Evolutionary conservation across 1,139 yeast genomes (phyloP), one percentile per base, ranked within the genome.

Genomic region (Kurtzmaniella quercitrusa): DNA sequence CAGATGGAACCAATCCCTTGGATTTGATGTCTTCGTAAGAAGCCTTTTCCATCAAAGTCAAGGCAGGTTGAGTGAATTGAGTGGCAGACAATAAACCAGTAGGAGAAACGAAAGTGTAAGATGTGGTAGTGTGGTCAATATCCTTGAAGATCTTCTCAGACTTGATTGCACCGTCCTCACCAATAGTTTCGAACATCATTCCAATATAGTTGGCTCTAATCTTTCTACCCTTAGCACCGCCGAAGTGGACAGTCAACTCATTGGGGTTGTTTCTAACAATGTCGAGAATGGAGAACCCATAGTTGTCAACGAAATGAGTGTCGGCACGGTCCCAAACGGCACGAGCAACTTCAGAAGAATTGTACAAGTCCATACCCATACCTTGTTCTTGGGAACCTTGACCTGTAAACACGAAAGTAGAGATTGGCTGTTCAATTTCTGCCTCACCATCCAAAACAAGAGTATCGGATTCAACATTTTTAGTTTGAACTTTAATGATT

Each of bases 381-480:
- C 98, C 98, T 75, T 94, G 98, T 69, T 94, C 98, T 73, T 93
- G 98, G 48, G 98, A 91, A 65, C 99, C 99, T 77, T 93, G 99
- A 65, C 98, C 99, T 54, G 99, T 93, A 73, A 94, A 93, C 48
- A 93, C 96, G 64, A 87, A 93, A 16, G 98, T 85, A 41, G 98
- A 88, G 47, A 85, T 85, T 42, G 99, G 98, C 72, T 93, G 98
- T 58, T 93, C 98, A 60, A 94, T 91, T 73, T 93, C 98, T 45
- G 98, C 99, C 71, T 90, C 96, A 70, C 98, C 99, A 45, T 77
- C 65, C 58, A 93, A 77, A 18, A 94, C 98, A 38, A 80, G 71
- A 50, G 79, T 77, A 45, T 79, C 88, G 46, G 93, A 82, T 58
- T 85, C 91, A 53, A 81, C 81, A 68, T 89, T 89, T 70, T 77